These are phyloP conservation scores for Curvularia lunata DNA, from an alignment of 2,329 filamentous ascomycete genomes.

Conservation along the genomic window DNA sequence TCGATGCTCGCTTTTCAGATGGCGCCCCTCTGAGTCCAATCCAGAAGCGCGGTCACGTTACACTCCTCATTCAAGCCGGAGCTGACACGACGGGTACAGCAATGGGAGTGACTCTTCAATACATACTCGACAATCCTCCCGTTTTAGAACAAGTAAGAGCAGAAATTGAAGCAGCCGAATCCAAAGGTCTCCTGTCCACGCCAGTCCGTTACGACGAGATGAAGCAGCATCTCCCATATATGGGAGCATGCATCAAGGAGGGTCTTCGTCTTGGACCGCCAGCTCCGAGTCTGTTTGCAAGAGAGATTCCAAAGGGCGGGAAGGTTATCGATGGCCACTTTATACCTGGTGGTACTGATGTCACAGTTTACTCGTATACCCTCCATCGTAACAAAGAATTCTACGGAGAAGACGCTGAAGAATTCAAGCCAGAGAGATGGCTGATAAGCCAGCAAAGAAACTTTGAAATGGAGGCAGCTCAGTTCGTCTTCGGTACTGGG, in stretches of 20 bases:
- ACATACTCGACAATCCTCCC: slow-evolving; percentile 27
- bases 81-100: slow-evolving; percentile 48
- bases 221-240: slow-evolving; percentile 53
- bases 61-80: slow-evolving; percentile 49
- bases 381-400: slow-evolving; percentile 55
- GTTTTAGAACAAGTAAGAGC: slow-evolving; percentile 25
- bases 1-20: slow-evolving; percentile 42
- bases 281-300: slow-evolving; percentile 59
- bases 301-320: slow-evolving; percentile 43
- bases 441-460: slow-evolving; percentile 34
- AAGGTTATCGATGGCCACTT: slow-evolving; percentile 51
- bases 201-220: slow-evolving; percentile 43
- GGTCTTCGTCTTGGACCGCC: slow-evolving; percentile 59
- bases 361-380: slow-evolving; percentile 57
- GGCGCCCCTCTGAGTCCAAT: slow-evolving; percentile 36
- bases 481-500: slow-evolving; percentile 42
- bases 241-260: slow-evolving; percentile 59
- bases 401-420: slow-evolving; percentile 51
- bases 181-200: slow-evolving; percentile 25
- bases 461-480: slow-evolving; percentile 36
- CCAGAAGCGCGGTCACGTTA: slow-evolving; percentile 48
- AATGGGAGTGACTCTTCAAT: slow-evolving; percentile 42
- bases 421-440: slow-evolving; percentile 54
- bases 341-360: slow-evolving; percentile 53
- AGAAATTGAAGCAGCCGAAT: slow-evolving; percentile 34